phyloP scores from a whole-genome alignment of 208 protist genomes.

The Acanthamoeba triangularis region DNA sequence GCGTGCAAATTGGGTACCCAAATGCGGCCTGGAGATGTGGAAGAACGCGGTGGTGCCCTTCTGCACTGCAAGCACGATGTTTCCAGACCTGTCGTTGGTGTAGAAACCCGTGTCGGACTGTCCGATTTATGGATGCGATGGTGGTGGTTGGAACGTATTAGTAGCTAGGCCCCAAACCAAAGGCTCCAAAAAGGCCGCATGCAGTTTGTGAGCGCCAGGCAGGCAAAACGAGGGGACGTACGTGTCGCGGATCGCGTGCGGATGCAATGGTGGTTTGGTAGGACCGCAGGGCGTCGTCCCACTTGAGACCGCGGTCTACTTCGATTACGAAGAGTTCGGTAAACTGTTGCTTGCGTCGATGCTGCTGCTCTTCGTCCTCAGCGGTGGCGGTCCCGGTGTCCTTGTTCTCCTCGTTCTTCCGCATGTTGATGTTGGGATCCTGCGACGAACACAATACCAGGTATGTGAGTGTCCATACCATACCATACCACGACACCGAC shows the following conservation, averaged over 20 bases:
- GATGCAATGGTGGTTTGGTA: not conserved
- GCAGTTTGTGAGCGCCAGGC: no score
- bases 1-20: not conserved
- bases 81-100: constrained; percentile 9
- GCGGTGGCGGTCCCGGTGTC: not conserved
- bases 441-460: not conserved
- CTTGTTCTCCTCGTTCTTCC: not conserved
- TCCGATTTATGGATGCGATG: no score
- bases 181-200: no score
- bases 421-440: constrained; percentile 31
- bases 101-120: not conserved
- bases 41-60: not conserved
- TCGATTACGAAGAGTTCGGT: constrained; percentile 3
- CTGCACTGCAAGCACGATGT: not conserved
- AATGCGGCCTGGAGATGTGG: not conserved
- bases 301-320: not conserved
- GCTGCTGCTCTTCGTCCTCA: not conserved
- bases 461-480: no score
- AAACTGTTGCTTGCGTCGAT: constrained; percentile 22
- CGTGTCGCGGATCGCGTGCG: no score
- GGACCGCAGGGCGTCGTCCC: constrained; percentile 5
- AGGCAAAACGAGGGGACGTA: no score
- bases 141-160: no score
- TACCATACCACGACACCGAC: not conserved
- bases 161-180: no score